Evolutionary conservation across 202 grass and related monocot species (phyloP), one percentile per base, ranked within the genome.

Genomic region (Dendrocalamus latiflorus): DNA sequence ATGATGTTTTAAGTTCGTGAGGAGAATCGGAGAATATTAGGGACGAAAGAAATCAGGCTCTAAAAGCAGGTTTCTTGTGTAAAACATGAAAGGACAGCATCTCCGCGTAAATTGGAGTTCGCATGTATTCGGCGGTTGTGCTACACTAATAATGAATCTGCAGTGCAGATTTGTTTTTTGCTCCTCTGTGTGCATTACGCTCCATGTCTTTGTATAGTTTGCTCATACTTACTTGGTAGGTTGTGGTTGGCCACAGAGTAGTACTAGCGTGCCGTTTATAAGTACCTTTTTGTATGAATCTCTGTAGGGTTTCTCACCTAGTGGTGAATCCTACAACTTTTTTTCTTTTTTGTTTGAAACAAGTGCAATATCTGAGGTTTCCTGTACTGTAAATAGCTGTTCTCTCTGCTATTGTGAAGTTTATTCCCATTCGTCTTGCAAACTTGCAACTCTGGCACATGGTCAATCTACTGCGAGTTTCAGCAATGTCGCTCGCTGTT

Each of bases 91-190:
- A 36, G 42, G 44, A 51, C 22, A 82, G 18, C 43, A 58, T 86
- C 58, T 78, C 33, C 68, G 14, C 42, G 33, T 68, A 20, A 86
- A 73, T n/a, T 82, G 30, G 47, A 66, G 48, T 72, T 65, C 78
- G 66, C 72, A 49, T 61, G 83, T 67, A 72, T 64, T 44, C 8
- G 34, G 79, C 69, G 74, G 88, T 68, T 82, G 84, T 86, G 79
- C 16, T 69, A 75, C 62, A 47, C 11, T 17, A 90, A 79, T 75
- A 83, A 86, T 70, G 68, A 83, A 79, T 79, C 74, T 76, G 77
- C 44, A 0, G 15, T 15, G 59, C 68, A 60, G 83, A 45, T 63
- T 39, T 53, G 26, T 37, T 18, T 4, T 30, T 57, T 1, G 8
- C 26, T 26, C 26, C 3, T 9, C 16, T 67, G 2, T 72, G 56